Base-by-base conservation (phyloP, 2,329 filamentous ascomycete genomes). In the Madurella fahalii region DNA sequence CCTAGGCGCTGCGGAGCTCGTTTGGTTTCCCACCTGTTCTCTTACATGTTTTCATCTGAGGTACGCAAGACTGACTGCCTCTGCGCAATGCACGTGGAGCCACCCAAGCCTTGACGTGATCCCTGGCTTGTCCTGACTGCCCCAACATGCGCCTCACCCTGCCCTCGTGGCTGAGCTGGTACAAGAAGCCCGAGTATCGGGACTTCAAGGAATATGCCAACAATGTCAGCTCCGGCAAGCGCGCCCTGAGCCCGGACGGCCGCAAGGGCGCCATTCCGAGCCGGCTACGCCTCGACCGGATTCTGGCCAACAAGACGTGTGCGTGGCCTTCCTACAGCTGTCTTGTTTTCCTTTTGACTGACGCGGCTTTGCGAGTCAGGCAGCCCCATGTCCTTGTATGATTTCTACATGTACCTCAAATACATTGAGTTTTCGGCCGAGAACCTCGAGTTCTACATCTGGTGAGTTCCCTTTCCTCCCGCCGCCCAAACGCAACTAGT, bases 361-460 rank as follows among this genome's bases (percentile, higher is more conserved):
- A 54, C 44, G 9, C 40, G 11, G 5, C 37, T 32, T 37, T 11
- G 25, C 25, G 9, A 37, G 4, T 46, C 45, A 75, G 72, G 73
- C 58, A 75, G 72, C 49, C 75, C 75, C 4, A 76, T 77, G 74
- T 76, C 73, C 0, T 62, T 77, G 9, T 76, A 77, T 54, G 75
- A 78, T 64, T 78, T 78, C 48, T 77, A 76, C 64, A 76, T 77
- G 73, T 78, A 77, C 54, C 66, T 78, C 47, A 77, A 76, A 63
- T 71, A 77, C 59, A 76, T 78, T 46, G 75, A 78, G 62, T 73
- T 69, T 63, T 77, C 74, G 1, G 67, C 73, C 0, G 75, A 78
- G 64, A 78, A 78, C 58, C 69, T 78, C 9, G 75, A 78, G 63
- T 78, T 77, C 55, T 77, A 75, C 58, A 68, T 77, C 40, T 78